Conservation (phyloP, 768 basidiomycete genomes). For the Amylocystis lapponica region DNA sequence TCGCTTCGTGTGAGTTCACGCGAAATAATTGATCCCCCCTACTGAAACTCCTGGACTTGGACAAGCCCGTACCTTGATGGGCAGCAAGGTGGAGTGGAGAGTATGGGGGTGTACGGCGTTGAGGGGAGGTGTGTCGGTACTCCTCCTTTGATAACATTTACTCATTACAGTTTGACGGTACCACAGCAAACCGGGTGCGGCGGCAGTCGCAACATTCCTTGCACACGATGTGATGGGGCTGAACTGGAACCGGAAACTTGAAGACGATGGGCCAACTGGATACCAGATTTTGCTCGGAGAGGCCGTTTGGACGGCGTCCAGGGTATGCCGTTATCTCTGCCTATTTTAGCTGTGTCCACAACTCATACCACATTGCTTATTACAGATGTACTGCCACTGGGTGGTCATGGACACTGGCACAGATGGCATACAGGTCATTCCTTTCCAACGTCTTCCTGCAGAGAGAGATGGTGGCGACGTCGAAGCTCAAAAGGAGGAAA, state of each 20-base stretch:
- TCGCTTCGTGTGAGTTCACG: too few species aligned
- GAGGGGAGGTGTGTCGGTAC: conserved; percentile 37
- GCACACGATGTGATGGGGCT: conserved; percentile 36
- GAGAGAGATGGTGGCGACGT: conserved; percentile 24
- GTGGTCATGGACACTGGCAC: conserved; percentile 32
- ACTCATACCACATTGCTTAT: too few species aligned
- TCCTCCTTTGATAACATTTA: background rate
- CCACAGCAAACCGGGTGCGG: conserved; percentile 41
- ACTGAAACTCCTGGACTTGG: too few species aligned
- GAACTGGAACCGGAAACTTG: too few species aligned
- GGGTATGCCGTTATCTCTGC: background rate
- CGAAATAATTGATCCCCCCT: too few species aligned
- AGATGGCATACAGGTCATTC: conserved; percentile 32
- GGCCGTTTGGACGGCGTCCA: conserved; percentile 26
- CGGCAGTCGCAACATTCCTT: conserved; percentile 32
- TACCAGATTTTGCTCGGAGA: conserved; percentile 36
- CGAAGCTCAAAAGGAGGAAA: conserved; percentile 24
- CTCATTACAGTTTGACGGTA: too few species aligned
- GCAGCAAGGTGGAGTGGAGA: conserved; percentile 15
- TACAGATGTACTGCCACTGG: conserved; percentile 35
- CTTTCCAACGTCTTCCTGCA: conserved; percentile 33
- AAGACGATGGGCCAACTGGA: too few species aligned
- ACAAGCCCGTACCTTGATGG: conserved; percentile 24
- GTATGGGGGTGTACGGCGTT: conserved; percentile 40
- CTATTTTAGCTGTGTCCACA: too few species aligned